phyloP scores from a whole-genome alignment of 2,329 filamentous ascomycete species.

The Neonectria ditissima region DNA sequence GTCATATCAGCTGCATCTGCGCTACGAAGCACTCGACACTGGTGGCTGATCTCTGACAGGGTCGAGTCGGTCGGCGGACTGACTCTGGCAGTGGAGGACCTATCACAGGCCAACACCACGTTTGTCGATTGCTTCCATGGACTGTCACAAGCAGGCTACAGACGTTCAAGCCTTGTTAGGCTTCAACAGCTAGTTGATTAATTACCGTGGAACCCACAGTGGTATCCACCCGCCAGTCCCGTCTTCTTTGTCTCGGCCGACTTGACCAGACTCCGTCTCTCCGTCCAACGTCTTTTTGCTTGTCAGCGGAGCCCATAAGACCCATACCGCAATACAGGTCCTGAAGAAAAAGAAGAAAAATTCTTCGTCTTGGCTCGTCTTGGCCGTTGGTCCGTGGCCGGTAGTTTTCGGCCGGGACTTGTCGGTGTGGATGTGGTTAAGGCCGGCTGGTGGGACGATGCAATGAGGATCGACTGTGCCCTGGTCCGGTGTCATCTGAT shows the following conservation, averaged over 20 bases:
- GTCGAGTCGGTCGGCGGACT: background rate
- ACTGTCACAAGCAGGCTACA: conserved; percentile 1
- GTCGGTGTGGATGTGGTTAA: conserved; percentile 27
- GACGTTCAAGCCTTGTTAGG: conserved; percentile 16
- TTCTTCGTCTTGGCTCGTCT: conserved; percentile 12
- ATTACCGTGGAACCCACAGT: conserved; percentile 31
- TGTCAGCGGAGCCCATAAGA: background rate
- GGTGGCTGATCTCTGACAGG: conserved; percentile 4
- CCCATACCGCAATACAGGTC: conserved; percentile 1
- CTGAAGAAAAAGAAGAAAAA: conserved; percentile 18
- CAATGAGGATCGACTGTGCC: conserved; percentile 22
- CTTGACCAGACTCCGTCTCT: conserved; percentile 11
- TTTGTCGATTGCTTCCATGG: background rate
- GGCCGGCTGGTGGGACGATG: conserved; percentile 34
- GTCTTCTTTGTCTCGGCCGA: conserved; percentile 31
- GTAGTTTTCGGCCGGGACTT: conserved; percentile 43
- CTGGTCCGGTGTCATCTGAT: conserved; percentile 32
- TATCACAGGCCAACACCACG: background rate
- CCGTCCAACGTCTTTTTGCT: conserved; percentile 3
- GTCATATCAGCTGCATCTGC: conserved; percentile 17
- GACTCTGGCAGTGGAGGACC: background rate
- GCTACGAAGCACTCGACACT: background rate
- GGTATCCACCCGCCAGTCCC: conserved; percentile 29
- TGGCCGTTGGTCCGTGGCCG: conserved; percentile 36
- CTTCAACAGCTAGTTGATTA: conserved; percentile 22